Conservation (phyloP, 2,329 filamentous ascomycete species). For the Sporothrix brasiliensis region DNA sequence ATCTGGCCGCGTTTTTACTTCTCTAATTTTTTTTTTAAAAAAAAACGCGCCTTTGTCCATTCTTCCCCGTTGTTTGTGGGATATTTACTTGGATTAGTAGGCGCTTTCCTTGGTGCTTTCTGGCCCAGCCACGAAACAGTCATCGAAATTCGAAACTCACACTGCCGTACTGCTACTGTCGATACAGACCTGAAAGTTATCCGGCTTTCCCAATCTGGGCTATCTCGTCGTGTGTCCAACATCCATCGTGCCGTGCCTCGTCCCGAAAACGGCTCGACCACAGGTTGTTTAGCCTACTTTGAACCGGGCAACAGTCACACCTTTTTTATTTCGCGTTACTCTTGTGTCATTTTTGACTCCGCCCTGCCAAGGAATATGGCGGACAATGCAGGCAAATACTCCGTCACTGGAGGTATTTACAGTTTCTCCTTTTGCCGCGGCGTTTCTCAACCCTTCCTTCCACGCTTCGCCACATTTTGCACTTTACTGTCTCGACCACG, state of each 20-base stretch:
- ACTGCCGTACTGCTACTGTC: too few species aligned
- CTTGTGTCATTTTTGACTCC: neutral
- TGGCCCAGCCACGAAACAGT: too few species aligned
- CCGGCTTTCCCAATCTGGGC: neutral
- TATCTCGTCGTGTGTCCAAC: neutral
- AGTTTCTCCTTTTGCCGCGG: neutral
- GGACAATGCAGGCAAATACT: neutral
- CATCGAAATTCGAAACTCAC: too few species aligned
- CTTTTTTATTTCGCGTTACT: neutral
- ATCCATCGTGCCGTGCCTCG: neutral
- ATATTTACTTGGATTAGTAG: neutral
- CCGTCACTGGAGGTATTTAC: neutral
- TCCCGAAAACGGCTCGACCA: conserved; percentile 8
- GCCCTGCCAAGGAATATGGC: neutral
- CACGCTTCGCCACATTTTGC: neutral
- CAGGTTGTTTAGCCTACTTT: neutral
- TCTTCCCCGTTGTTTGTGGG: neutral
- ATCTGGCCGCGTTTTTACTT: neutral
- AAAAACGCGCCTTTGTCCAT: neutral
- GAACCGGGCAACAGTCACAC: conserved; percentile 8
- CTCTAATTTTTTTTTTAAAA: too few species aligned
- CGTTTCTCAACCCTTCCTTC: conserved; percentile 3
- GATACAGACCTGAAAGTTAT: too few species aligned
- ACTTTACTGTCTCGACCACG: too few species aligned
- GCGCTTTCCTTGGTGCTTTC: neutral